These are phyloP conservation scores for Termitomyces sp. DNA, from an alignment of 768 basidiomycete genomes.

Conservation along the genomic window DNA sequence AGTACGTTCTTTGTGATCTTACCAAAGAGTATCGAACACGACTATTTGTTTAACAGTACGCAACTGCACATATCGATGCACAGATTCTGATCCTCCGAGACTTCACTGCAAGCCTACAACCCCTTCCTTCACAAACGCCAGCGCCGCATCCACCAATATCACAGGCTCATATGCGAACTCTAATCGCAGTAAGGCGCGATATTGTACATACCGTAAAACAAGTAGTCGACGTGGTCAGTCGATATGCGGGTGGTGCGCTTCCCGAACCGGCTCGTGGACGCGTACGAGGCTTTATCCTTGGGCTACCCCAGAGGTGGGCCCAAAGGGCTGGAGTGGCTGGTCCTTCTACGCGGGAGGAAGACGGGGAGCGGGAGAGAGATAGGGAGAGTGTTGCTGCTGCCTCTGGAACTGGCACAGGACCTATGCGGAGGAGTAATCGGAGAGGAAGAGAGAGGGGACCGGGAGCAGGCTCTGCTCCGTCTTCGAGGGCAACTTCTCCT, in stretches of 20 bases:
- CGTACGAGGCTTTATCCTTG: slow-evolving; percentile 73
- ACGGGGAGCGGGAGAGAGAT: slow-evolving; percentile 14
- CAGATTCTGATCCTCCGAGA: slow-evolving; percentile 82
- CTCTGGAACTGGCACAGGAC: slow-evolving; percentile 23
- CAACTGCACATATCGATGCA: slow-evolving; percentile 80
- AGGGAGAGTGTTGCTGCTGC: slow-evolving; percentile 29
- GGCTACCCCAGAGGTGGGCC: slow-evolving; percentile 80
- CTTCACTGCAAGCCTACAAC: slow-evolving; percentile 71
- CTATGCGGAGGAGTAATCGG: slow-evolving; percentile 24
- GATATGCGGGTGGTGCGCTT: slow-evolving; percentile 80
- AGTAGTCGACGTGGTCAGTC: slow-evolving; percentile 82
- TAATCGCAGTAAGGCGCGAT: slow-evolving; percentile 70
- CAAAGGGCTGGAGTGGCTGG: slow-evolving; percentile 26
- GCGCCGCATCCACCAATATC: slow-evolving; percentile 27
- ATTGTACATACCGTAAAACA: slow-evolving; percentile 87
- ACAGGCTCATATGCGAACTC: slow-evolving; percentile 53
- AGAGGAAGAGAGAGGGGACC: slow-evolving; percentile 35
- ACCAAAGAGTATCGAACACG: background rate
- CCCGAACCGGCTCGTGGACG: slow-evolving; percentile 76
- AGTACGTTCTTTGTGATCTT: slow-evolving; percentile 34
- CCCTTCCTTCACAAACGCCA: slow-evolving; percentile 27
- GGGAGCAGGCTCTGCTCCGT: slow-evolving; percentile 20
- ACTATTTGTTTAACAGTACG: slow-evolving; percentile 48
- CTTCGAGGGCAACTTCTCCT: slow-evolving; percentile 22
- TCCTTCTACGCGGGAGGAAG: slow-evolving; percentile 8